These are phyloP conservation scores for Neonectria punicea DNA, from an alignment of 2,329 filamentous ascomycete species.

Conservation along the genomic window DNA sequence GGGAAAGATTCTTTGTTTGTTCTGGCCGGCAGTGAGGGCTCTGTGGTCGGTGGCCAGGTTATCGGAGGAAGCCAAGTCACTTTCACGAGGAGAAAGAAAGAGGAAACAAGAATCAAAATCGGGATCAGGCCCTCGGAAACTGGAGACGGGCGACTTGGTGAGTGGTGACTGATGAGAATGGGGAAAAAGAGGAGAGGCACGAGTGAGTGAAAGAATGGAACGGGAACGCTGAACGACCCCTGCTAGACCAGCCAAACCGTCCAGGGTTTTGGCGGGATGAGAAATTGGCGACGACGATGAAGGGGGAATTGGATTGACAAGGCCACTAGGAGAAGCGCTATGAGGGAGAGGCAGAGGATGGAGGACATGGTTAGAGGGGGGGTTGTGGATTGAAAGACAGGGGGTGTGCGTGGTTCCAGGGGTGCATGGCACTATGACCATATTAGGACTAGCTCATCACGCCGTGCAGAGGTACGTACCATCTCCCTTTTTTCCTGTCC, in stretches of 20 bases:
- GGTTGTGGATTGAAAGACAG: conserved; percentile 27
- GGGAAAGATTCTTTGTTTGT: conserved; percentile 21
- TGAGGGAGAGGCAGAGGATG: conserved; percentile 28
- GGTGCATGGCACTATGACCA: conserved; percentile 15
- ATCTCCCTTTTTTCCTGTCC: conserved; percentile 6
- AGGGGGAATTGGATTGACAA: conserved; percentile 42
- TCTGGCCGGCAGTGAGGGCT: conserved; percentile 32
- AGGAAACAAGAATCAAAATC: conserved; percentile 10
- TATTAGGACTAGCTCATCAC: conserved; percentile 12
- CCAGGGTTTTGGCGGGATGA: conserved; percentile 36
- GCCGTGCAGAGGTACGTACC: background rate
- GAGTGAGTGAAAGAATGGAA: conserved; percentile 25
- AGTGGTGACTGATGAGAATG: conserved; percentile 19
- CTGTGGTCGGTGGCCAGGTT: conserved; percentile 18
- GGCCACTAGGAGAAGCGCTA: conserved; percentile 28
- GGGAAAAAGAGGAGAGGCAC: conserved; percentile 30
- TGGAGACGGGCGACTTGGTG: conserved; percentile 2
- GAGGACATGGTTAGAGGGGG: conserved; percentile 29
- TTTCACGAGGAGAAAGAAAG: conserved; percentile 10
- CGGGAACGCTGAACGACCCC: conserved; percentile 28
- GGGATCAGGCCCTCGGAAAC: conserved; percentile 8
- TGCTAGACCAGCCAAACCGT: conserved; percentile 31
- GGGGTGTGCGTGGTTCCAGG: conserved; percentile 26
- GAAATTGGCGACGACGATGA: conserved; percentile 43
- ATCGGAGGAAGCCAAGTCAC: conserved; percentile 25